phyloP scores from a whole-genome alignment of 768 basidiomycete species.

The Lentinula edodes region DNA sequence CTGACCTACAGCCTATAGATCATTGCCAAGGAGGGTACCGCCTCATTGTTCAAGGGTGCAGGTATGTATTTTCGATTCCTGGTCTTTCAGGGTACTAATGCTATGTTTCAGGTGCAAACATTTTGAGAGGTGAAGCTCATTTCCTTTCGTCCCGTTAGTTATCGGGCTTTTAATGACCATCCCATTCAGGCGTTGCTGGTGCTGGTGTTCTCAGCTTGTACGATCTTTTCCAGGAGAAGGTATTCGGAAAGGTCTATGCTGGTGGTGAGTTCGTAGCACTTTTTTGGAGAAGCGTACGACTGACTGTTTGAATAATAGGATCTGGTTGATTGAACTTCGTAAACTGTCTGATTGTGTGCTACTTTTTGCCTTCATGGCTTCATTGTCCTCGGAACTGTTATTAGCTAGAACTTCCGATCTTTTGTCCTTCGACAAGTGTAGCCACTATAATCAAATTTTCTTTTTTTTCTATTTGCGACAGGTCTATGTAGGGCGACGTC shows the following conservation, averaged over 20 bases:
- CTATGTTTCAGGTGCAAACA: background rate
- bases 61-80: conserved; percentile 51
- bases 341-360: background rate
- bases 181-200: conserved; percentile 22
- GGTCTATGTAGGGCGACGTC: too few species aligned
- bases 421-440: too few species aligned
- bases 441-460: too few species aligned
- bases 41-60: conserved; percentile 99
- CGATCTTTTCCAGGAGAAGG: conserved; percentile 59
- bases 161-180: background rate
- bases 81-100: conserved; percentile 25
- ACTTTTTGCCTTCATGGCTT: too few species aligned
- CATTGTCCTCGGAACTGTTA: too few species aligned
- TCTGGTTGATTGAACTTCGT: background rate
- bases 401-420: too few species aligned
- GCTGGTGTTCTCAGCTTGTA: conserved; percentile 63
- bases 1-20: conserved; percentile 35
- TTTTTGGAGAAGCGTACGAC: too few species aligned
- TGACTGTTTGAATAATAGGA: background rate
- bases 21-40: conserved; percentile 89
- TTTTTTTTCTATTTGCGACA: too few species aligned
- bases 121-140: background rate
- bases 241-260: conserved; percentile 54
- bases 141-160: background rate
- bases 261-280: conserved; percentile 28